Base-by-base conservation (phyloP, 2,329 filamentous ascomycete species). In the Diaporthe longicolla region DNA sequence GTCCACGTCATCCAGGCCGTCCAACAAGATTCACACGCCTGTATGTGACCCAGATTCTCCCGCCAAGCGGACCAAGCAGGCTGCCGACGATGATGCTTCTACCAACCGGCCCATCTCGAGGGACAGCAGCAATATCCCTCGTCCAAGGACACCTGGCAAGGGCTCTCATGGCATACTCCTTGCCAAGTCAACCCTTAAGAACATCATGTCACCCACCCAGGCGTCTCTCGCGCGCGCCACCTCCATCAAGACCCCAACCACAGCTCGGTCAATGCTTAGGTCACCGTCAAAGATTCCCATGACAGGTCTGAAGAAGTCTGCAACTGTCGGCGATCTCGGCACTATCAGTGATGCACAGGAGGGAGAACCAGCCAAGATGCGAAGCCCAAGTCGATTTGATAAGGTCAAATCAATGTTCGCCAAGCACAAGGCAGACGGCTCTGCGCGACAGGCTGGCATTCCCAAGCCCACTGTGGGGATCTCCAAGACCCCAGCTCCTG, bases 191-290 rank as follows among this genome's bases (percentile, higher is more conserved):
- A 86, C 89, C 75, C 83, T 87, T 74, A 85, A 87, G 75, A 91
- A 86, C 74, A 85, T 96, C 40, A 89, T 92, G 82, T 97, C 94
- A 8, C 95, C 95, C 0, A 97, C 94, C 11, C 95, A 94, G 81
- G 86, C 94, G 10, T 94, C 93, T 0, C 82, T 94, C 69, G 90
- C 91, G 45, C 91, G 92, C 57, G 84, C 88, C 61, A 83, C 87
- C 71, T 91, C 87, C 77, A 84, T 84, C 70, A 91, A 89, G 79
- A 85, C 87, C 10, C 83, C 89, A 58, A 89, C 87, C 70, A 85
- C 85, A 40, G 29, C 68, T 50, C 75, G 73, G 29, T 29, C 87
- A 85, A 24, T 87, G 80, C 85, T 88, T 40, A 89, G 87, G 63
- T 90, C 90, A 13, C 83, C 89, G 11, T 87, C 87, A 32, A 91